Evolutionary conservation across 1,139 yeast species (phyloP).

Genomic region (Lodderomyces metapsilosis): DNA sequence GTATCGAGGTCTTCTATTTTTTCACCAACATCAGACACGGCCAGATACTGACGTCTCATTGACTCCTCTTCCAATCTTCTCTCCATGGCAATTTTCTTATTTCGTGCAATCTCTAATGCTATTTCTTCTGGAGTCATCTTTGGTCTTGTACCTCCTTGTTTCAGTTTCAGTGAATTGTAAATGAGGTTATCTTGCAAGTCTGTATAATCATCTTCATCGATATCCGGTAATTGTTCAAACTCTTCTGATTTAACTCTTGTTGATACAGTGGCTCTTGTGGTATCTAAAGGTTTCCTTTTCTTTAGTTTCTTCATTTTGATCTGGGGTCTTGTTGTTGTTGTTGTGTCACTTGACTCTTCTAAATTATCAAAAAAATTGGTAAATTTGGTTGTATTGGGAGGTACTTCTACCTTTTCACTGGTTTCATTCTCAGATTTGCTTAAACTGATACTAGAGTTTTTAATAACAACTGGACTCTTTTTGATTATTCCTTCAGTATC

Average conservation of each 20-base stretch:
- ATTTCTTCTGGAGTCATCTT: slow-evolving; percentile 44
- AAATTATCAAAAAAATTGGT: slow-evolving; percentile 25
- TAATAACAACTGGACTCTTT: slow-evolving; percentile 10
- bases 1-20: slow-evolving; percentile 57
- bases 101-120: slow-evolving; percentile 39
- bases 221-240: slow-evolving; percentile 31
- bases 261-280: slow-evolving; percentile 14
- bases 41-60: slow-evolving; percentile 7
- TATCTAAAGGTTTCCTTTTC: slow-evolving; percentile 21
- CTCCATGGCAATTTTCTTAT: neutral
- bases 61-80: slow-evolving; percentile 16
- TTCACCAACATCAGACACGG: neutral
- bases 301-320: slow-evolving; percentile 51
- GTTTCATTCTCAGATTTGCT: slow-evolving; percentile 5
- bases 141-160: slow-evolving; percentile 20
- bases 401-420: slow-evolving; percentile 11
- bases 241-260: slow-evolving; percentile 18
- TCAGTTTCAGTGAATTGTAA: slow-evolving; percentile 32
- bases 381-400: slow-evolving; percentile 7
- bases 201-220: slow-evolving; percentile 23
- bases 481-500: slow-evolving; percentile 13
- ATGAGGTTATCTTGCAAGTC: slow-evolving; percentile 51
- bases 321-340: slow-evolving; percentile 14
- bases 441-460: slow-evolving; percentile 6
- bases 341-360: slow-evolving; percentile 38